Evolutionary conservation across 768 basidiomycete species (phyloP).

Genomic region (Tulasnella sp.): DNA sequence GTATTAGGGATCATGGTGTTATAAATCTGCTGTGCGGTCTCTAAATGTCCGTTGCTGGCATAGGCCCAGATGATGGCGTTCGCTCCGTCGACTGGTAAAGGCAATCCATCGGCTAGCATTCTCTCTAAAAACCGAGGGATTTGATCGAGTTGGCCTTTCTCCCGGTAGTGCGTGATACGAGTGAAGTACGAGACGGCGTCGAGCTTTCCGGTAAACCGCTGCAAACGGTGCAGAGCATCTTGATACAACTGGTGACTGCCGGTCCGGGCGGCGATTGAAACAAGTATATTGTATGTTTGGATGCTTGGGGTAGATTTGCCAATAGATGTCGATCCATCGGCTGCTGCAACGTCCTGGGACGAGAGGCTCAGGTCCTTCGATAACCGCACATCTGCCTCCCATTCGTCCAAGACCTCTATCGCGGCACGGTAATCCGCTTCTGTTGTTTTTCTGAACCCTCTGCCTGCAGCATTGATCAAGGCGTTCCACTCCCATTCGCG

Average conservation of each 20-base stretch:
- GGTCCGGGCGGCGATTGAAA: neutral
- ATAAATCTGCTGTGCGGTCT: slow-evolving; percentile 52
- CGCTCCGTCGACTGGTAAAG: slow-evolving; percentile 51
- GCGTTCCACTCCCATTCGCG: slow-evolving; percentile 66
- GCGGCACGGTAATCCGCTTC: slow-evolving; percentile 48
- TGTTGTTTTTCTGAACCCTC: slow-evolving; percentile 49
- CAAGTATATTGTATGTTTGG: slow-evolving; percentile 46
- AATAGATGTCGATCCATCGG: neutral
- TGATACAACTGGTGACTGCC: neutral
- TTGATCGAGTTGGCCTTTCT: slow-evolving; percentile 36
- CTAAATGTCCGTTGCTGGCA: slow-evolving; percentile 38
- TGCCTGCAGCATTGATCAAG: slow-evolving; percentile 54
- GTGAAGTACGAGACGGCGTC: slow-evolving; percentile 51
- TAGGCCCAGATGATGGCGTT: slow-evolving; percentile 67
- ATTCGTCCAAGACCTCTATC: slow-evolving; percentile 46
- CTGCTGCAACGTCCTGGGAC: neutral
- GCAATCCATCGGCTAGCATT: slow-evolving; percentile 40
- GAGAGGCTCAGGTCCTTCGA: neutral
- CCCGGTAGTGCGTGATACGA: slow-evolving; percentile 44
- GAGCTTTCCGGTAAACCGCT: slow-evolving; percentile 39
- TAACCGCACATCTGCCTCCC: slow-evolving; percentile 30
- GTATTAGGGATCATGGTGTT: slow-evolving; percentile 32
- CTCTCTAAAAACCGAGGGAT: slow-evolving; percentile 44
- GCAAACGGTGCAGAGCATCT: slow-evolving; percentile 1
- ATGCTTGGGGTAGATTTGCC: slow-evolving; percentile 42